Conservation (phyloP, 2,329 filamentous ascomycete species). For the Daldinia sp. region DNA sequence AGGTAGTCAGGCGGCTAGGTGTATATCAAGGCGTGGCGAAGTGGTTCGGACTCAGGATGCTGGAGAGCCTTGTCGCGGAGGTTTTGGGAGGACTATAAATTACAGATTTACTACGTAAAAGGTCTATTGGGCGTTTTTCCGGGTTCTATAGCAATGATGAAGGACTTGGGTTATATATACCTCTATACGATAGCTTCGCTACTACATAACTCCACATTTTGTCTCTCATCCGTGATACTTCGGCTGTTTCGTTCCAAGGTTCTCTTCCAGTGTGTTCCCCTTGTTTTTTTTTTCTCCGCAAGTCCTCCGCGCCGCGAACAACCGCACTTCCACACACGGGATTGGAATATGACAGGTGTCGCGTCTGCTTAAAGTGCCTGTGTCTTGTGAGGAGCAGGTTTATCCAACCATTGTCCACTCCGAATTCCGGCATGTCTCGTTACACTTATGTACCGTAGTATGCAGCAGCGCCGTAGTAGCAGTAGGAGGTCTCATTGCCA, state of each 20-base stretch:
- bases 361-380: not conserved
- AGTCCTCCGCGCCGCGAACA: not conserved
- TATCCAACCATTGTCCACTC: not conserved
- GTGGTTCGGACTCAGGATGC: slow-evolving; percentile 83
- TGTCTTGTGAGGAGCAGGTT: not conserved
- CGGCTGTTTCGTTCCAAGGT: not conserved
- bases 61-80: slow-evolving; percentile 76
- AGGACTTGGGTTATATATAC: not conserved
- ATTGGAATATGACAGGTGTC: not conserved
- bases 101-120: not conserved
- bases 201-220: not conserved
- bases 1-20: slow-evolving; percentile 69
- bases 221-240: not conserved
- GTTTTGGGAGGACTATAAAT: slow-evolving; percentile 52
- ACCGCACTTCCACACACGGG: not conserved
- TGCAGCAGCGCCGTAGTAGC: not conserved
- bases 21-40: slow-evolving; percentile 79
- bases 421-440: not conserved
- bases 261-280: too few species aligned
- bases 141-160: not conserved
- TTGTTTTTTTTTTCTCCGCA: not conserved
- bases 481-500: not conserved
- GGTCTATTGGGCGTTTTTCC: not conserved
- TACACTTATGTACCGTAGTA: slow-evolving; percentile 1
- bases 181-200: not conserved